Percentiles rank a stretch among this genome's conserved stretches.
These are phyloP conservation scores for Panicum miliaceum DNA, from an alignment of 176 grass and related monocot genomes.

Conservation along the genomic window DNA sequence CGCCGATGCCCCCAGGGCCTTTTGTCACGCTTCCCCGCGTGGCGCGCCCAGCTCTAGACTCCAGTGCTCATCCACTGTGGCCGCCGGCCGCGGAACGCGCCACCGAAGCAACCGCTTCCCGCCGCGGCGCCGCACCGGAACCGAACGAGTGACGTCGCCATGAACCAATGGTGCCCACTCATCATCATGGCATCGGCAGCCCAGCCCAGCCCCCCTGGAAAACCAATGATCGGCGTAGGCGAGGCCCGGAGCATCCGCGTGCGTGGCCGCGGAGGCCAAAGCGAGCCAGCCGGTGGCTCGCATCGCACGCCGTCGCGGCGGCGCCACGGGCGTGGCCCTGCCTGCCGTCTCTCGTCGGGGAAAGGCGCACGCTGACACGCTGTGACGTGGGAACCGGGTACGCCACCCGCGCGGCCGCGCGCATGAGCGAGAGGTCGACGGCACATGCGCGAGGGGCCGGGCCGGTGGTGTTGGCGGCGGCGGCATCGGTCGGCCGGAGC, in stretches of 20 bases:
- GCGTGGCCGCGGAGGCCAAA: background rate
- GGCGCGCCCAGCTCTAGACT: background rate
- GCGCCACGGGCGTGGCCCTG: background rate
- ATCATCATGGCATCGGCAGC: no score
- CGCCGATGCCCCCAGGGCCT: background rate
- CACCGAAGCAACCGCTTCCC: background rate
- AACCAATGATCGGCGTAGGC: background rate
- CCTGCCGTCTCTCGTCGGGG: background rate
- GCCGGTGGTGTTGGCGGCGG: background rate
- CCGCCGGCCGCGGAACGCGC: background rate
- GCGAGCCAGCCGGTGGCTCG: background rate
- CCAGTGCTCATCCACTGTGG: background rate
- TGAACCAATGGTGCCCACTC: no score
- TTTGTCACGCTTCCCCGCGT: background rate
- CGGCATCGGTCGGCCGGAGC: background rate
- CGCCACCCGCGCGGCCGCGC: no score
- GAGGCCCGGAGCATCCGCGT: background rate
- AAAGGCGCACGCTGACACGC: no score
- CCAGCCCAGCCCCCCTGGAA: no score
- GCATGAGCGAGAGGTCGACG: background rate
- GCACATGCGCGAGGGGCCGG: constrained; percentile 33
- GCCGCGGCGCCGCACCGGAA: background rate
- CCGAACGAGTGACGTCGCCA: background rate
- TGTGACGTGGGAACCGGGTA: background rate
- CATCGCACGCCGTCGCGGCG: background rate